Percentiles rank a stretch among this genome's conserved stretches.
phyloP scores from a whole-genome alignment of 345 rosid genomes.

The Bruguiera parviflora region DNA sequence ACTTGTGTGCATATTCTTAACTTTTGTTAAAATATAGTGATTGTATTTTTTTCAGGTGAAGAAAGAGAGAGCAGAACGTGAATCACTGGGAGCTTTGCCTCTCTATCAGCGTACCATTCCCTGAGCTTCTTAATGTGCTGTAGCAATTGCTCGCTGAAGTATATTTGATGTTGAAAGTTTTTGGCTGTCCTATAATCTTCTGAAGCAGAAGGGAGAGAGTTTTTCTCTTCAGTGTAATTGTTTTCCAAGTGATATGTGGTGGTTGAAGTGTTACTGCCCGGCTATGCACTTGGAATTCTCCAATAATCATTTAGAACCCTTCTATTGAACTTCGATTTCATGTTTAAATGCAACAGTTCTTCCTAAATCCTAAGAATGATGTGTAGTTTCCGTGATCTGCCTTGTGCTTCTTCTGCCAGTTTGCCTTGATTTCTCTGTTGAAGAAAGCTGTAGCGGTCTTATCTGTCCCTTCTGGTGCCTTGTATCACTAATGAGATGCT shows the following conservation, averaged over 20 bases:
- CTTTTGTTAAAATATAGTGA: too few relatives aligned
- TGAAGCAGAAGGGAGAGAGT: constrained; percentile 6
- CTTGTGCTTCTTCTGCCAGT: too few relatives aligned
- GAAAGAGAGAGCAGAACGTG: constrained; percentile 79
- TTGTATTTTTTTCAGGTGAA: constrained; percentile 54
- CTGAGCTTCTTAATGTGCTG: constrained; percentile 28
- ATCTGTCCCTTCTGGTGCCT: too few relatives aligned
- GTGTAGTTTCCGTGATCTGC: background rate
- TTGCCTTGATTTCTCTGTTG: too few relatives aligned
- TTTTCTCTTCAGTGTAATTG: constrained; percentile 7
- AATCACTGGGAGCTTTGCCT: constrained; percentile 90
- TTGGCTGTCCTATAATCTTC: constrained; percentile 4
- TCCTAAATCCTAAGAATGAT: too few relatives aligned
- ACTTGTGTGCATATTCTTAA: background rate
- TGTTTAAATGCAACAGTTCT: constrained; percentile 8
- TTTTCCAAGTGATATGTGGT: constrained; percentile 3
- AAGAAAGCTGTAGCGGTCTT: too few relatives aligned
- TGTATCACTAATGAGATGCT: too few relatives aligned
- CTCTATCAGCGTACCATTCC: constrained; percentile 87
- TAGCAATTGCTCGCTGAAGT: constrained; percentile 14
- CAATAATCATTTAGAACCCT: constrained; percentile 17
- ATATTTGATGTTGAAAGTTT: constrained; percentile 10
- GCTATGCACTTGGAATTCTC: constrained; percentile 8
- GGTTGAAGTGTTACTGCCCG: constrained; percentile 6
- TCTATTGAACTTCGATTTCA: background rate